These are phyloP conservation scores for Irpex sp. DNA, from an alignment of 1,284 basidiomycete genomes.

Conservation along the genomic window DNA sequence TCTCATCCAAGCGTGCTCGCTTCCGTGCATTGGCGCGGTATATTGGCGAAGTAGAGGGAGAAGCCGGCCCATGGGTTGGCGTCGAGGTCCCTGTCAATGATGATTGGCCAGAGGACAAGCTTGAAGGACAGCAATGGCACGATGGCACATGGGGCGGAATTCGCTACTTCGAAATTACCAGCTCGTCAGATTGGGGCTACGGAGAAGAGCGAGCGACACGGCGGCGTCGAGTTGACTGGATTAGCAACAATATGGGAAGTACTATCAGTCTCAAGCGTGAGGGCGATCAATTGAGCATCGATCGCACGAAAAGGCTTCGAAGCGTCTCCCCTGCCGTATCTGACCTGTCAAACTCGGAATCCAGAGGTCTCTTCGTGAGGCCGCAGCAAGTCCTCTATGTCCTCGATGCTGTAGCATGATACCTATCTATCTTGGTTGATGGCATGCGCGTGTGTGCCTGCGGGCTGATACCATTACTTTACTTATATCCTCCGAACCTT, in stretches of 20 bases:
- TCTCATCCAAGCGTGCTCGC: conserved; percentile 75
- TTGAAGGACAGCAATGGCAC: conserved; percentile 69
- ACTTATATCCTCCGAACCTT: conserved; percentile 8
- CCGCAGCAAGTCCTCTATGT: conserved; percentile 82
- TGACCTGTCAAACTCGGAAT: conserved; percentile 58
- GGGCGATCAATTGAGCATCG: conserved; percentile 58
- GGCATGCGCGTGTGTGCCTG: neutral
- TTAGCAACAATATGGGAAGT: conserved; percentile 23
- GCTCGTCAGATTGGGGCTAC: conserved; percentile 58
- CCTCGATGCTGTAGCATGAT: conserved; percentile 61
- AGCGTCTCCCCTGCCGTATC: conserved; percentile 69
- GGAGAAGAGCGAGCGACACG: conserved; percentile 42
- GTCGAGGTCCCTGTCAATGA: conserved; percentile 80
- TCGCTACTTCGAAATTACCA: conserved; percentile 74
- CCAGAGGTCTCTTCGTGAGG: conserved; percentile 72
- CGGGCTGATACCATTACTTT: conserved; percentile 4
- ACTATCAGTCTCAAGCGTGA: conserved; percentile 52
- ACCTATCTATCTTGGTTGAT: conserved; percentile 13
- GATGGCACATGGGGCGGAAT: conserved; percentile 80
- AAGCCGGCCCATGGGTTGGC: conserved; percentile 85
- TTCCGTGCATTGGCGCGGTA: conserved; percentile 88
- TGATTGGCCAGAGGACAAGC: conserved; percentile 47
- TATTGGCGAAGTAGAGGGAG: conserved; percentile 80
- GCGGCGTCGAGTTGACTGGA: conserved; percentile 43
- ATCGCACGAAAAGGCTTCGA: conserved; percentile 62